Conservation (phyloP, 805 yeast species). For the Hanseniaspora pseudoguilliermondii region DNA sequence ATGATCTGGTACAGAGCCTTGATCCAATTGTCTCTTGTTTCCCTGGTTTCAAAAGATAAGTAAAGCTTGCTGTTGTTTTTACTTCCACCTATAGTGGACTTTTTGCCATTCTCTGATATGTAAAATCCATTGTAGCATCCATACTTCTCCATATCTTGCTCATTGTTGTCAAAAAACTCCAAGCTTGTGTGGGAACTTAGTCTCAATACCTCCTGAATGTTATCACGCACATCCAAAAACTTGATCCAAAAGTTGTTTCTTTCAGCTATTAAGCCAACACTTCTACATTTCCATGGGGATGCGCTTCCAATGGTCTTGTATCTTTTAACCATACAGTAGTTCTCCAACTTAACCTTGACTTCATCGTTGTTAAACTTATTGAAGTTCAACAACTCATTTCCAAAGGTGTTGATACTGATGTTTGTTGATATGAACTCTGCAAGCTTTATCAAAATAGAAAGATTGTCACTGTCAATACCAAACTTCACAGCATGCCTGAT, state of each 20-base stretch:
- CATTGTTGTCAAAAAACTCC: conserved; percentile 28
- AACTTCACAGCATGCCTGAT: conserved; percentile 43
- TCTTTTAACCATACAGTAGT: conserved; percentile 49
- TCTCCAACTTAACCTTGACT: conserved; percentile 39
- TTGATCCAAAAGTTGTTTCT: conserved; percentile 37
- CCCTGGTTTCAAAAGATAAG: conserved; percentile 66
- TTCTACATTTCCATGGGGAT: conserved; percentile 52
- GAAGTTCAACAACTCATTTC: background rate
- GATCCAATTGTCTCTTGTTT: conserved; percentile 47
- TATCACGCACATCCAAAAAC: conserved; percentile 33
- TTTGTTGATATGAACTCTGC: conserved; percentile 59
- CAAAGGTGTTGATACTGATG: conserved; percentile 43
- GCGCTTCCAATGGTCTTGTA: conserved; percentile 43
- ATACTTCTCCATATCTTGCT: conserved; percentile 24
- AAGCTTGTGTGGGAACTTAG: conserved; percentile 27
- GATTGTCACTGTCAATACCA: conserved; percentile 45
- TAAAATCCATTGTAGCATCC: conserved; percentile 29
- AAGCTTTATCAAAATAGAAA: conserved; percentile 33
- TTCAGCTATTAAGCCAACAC: conserved; percentile 43
- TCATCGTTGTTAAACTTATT: conserved; percentile 36
- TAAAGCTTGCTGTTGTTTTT: conserved; percentile 62
- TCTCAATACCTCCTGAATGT: conserved; percentile 11
- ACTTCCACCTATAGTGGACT: conserved; percentile 26
- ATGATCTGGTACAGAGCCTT: background rate
- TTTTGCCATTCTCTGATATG: conserved; percentile 30